Conservation (phyloP, 2,329 filamentous ascomycete species). For the Aspergillus transmontanensis region DNA sequence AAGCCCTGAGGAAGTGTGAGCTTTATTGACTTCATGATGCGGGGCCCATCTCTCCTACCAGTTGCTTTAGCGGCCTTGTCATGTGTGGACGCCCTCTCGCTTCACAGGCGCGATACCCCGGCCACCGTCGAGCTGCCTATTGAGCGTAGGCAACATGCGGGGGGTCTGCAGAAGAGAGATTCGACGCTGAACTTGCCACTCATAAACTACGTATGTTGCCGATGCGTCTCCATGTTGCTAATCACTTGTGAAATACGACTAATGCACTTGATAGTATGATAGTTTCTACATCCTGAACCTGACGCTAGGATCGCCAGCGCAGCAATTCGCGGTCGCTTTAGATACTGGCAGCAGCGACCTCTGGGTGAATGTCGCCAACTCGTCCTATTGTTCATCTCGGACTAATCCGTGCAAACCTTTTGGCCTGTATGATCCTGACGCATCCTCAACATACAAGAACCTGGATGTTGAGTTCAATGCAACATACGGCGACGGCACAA, state of each 20-base stretch:
- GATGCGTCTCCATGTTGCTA: neutral
- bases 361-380: slow-evolving; percentile 66
- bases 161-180: slow-evolving; percentile 7
- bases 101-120: slow-evolving; percentile 16
- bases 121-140: slow-evolving; percentile 13
- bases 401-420: slow-evolving; percentile 58
- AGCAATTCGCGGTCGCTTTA: slow-evolving; percentile 56
- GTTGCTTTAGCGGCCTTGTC: neutral
- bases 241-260: neutral
- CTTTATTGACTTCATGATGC: neutral
- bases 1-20: neutral
- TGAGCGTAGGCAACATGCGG: slow-evolving; percentile 7
- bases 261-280: neutral
- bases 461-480: slow-evolving; percentile 77
- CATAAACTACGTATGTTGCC: neutral
- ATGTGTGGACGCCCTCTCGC: neutral
- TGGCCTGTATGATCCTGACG: slow-evolving; percentile 70
- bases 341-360: slow-evolving; percentile 63
- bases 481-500: slow-evolving; percentile 76
- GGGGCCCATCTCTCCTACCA: neutral
- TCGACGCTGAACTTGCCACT: slow-evolving; percentile 5
- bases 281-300: slow-evolving; percentile 40
- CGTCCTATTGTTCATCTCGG: slow-evolving; percentile 58
- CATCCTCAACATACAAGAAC: slow-evolving; percentile 72
- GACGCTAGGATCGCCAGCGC: slow-evolving; percentile 56